These are phyloP conservation scores for Rhazya stricta DNA, from an alignment of 257 asterid species.

Conservation along the genomic window DNA sequence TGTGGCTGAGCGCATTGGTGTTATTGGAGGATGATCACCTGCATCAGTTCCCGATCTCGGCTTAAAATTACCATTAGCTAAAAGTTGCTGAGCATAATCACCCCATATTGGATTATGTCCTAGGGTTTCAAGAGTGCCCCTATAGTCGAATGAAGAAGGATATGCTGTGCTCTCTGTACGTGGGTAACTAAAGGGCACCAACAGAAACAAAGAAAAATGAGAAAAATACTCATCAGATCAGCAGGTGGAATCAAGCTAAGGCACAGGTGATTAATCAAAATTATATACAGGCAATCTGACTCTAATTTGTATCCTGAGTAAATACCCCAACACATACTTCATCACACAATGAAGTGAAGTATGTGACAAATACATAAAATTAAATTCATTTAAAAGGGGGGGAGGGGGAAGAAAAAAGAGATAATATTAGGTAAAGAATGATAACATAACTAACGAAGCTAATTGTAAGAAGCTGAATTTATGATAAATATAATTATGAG, in stretches of 20 bases:
- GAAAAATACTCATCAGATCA: slow-evolving; percentile 9
- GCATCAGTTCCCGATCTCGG: slow-evolving; percentile 83
- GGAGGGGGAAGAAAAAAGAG: neutral
- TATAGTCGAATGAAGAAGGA: slow-evolving; percentile 85
- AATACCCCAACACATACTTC: neutral
- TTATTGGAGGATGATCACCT: slow-evolving; percentile 95
- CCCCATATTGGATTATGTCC: slow-evolving; percentile 54
- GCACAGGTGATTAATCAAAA: neutral
- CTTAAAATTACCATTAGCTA: slow-evolving; percentile 52
- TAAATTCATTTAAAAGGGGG: neutral
- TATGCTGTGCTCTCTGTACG: slow-evolving; percentile 94
- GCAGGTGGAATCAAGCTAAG: neutral
- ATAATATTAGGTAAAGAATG: neutral
- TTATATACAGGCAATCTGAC: neutral
- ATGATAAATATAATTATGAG: neutral
- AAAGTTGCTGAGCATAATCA: slow-evolving; percentile 55
- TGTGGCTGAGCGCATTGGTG: slow-evolving; percentile 80
- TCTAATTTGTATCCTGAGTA: neutral
- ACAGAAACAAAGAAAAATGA: slow-evolving; percentile 16
- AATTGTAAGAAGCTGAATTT: neutral
- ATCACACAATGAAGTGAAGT: neutral
- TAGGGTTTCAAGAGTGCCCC: slow-evolving; percentile 66
- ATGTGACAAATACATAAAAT: neutral
- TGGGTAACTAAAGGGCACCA: slow-evolving; percentile 58
- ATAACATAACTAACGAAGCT: neutral